Evolutionary conservation across 2,329 filamentous ascomycete genomes (phyloP), one percentile per base, ranked within the genome.

Genomic region (Scedosporium boydii): DNA sequence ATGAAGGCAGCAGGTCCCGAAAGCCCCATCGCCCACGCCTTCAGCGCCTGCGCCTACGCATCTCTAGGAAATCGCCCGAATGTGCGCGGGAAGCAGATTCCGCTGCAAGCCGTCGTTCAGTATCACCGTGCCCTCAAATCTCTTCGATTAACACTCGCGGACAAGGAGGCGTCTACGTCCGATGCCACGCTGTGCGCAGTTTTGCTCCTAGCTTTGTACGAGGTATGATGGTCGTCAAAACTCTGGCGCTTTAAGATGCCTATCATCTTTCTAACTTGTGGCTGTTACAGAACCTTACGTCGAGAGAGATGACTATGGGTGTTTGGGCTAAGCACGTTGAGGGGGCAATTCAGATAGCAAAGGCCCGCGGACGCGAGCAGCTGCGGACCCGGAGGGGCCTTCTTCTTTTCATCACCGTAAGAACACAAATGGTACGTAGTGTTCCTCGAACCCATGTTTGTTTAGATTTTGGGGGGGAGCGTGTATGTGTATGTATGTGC

Each of bases 321-420:
- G 23, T 26, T 23, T 87, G 85, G 85, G 83, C 82, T 3, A 84
- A 83, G 9, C 85, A 87, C 67, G 80, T 83, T n/a, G 82, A 86
- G 64, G 85, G 84, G 3, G 85, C 85, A n/a, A 80, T 87, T 38
- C 80, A 84, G 66, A 74, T 87, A 1, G 82, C 85, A 61, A 83
- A 82, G 69, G 77, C 80, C 9, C 78, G 85, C 56, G 83, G 84
- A 4, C 80, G 77, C 66, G 79, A 81, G 65, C 82, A 85, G 67
- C 69, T 85, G 9, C 74, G 75, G 51, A 84, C 81, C 14, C 80
- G 78, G 69, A 73, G 77, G 2, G 85, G 84, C 0, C 69, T 81
- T 38, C 75, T 79, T 62, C 75, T 87, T 14, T 87, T 87, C 68
- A 77, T 83, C 58, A 80, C 81, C 6, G 84, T 87, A 16, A 77